Base-by-base conservation (phyloP, 2,329 filamentous ascomycete species). In the Botrytis sinoallii region DNA sequence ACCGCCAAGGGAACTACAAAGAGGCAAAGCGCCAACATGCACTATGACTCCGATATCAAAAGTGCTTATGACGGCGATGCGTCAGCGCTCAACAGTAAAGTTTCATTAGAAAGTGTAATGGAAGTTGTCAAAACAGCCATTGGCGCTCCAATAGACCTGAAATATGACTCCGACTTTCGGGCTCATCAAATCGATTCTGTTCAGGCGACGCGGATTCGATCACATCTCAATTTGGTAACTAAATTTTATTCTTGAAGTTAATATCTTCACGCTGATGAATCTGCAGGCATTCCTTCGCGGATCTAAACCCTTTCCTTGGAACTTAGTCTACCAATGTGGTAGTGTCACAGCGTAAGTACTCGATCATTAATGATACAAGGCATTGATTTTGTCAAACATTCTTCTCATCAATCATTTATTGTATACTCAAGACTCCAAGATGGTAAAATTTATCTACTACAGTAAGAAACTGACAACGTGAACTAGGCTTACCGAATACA, bases 1-100 rank as follows among this genome's bases (percentile, higher is more conserved):
- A 91, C 87, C 74, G 91, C 88, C 75, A 92, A 92, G 79, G 89
- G 89, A 0, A 90, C 88, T 0, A 82, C 89, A 1, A 70, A 35
- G 40, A 72, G 70, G 61, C 38, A 35, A 57, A 16, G 18, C 29
- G 38, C 46, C n/a, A 48, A 72, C 22, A 12, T 20, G 32, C 16
- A 38, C 18, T 72, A 72, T 44, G 32, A 20, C 16, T 20, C 18
- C 22, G 38, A 46, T n/a, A 72, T 72, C n/a, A 35, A 40, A 66
- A 7, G 25, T 55, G 60, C 46, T 57, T 72, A 72, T 35, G 25
- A 44, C n/a, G 40, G 61, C 16, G 10, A 29, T 22, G 4, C 25
- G 35, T 20, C 35, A 35, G 22, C 18, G 29, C 4, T n/a, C 6
- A 46, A 29, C 4, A 29, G 29, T 42, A 25, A 67, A 12, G 46